phyloP scores from a whole-genome alignment of 2,329 filamentous ascomycete genomes.

The Fusarium temperatum region DNA sequence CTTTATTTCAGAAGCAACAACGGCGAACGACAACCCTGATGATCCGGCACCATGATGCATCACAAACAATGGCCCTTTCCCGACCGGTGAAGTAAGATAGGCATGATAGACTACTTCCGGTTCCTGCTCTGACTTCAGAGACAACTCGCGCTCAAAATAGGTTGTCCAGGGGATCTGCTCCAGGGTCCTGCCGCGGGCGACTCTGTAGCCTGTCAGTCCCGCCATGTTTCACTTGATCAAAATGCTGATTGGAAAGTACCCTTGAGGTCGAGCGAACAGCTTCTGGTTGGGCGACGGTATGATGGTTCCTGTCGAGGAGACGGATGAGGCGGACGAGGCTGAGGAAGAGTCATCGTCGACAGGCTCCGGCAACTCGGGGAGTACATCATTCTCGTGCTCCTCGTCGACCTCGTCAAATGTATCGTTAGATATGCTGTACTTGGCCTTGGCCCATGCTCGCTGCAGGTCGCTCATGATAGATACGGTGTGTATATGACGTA shows the following conservation, averaged over 20 bases:
- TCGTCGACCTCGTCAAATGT: constrained; percentile 63
- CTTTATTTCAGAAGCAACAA: constrained; percentile 79
- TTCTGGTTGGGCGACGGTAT: constrained; percentile 79
- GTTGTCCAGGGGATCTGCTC: constrained; percentile 84
- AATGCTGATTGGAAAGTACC: constrained; percentile 55
- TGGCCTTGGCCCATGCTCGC: constrained; percentile 79
- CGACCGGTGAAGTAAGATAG: constrained; percentile 84
- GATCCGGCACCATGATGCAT: constrained; percentile 96
- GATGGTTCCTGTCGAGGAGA: constrained; percentile 92
- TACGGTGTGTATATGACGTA: constrained; percentile 28
- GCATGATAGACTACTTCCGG: constrained; percentile 75
- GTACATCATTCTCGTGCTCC: constrained; percentile 58
- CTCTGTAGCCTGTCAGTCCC: constrained; percentile 49
- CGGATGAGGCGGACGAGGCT: constrained; percentile 81
- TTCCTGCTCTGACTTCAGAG: constrained; percentile 63
- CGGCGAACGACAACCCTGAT: constrained; percentile 90
- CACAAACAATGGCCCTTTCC: constrained; percentile 83
- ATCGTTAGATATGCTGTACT: constrained; percentile 67
- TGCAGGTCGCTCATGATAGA: constrained; percentile 80
- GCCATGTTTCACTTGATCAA: constrained; percentile 13
- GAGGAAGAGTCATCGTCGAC: constrained; percentile 74
- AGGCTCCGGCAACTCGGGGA: constrained; percentile 56
- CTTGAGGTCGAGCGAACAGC: constrained; percentile 75
- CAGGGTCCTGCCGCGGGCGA: constrained; percentile 62
- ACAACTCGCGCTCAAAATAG: constrained; percentile 90